phyloP scores from a whole-genome alignment of 768 basidiomycete genomes.

The Termitomyces sp. region DNA sequence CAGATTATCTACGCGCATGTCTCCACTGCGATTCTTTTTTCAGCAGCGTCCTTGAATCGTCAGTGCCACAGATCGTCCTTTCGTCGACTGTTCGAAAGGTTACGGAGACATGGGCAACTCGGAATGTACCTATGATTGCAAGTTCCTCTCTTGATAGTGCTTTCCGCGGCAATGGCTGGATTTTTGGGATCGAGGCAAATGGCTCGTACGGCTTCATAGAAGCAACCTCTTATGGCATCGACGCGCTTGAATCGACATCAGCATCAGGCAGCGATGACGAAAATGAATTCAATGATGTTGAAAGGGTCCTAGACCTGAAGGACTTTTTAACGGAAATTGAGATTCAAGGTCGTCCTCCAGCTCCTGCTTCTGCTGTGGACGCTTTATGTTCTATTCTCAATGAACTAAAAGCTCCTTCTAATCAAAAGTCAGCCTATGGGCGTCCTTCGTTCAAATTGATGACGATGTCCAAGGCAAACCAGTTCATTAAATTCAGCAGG shows the following conservation, averaged over 20 bases:
- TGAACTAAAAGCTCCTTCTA: not conserved
- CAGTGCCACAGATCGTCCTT: too few relatives aligned
- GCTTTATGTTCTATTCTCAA: constrained; percentile 10
- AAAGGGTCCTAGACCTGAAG: constrained; percentile 4
- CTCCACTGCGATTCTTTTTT: too few relatives aligned
- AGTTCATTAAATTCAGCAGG: not conserved
- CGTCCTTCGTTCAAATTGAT: not conserved
- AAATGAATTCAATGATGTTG: not conserved
- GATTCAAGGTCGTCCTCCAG: constrained; percentile 16
- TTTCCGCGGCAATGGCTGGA: constrained; percentile 12
- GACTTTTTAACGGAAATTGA: constrained; percentile 18
- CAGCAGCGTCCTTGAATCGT: too few relatives aligned
- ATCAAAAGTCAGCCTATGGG: not conserved
- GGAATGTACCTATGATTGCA: constrained; percentile 13
- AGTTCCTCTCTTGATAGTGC: not conserved
- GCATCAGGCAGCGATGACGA: not conserved
- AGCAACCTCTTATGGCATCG: not conserved
- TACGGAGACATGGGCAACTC: too few relatives aligned
- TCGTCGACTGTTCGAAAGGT: too few relatives aligned
- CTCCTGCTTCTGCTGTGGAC: constrained; percentile 12
- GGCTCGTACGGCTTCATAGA: not conserved
- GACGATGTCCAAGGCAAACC: not conserved
- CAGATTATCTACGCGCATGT: too few relatives aligned
- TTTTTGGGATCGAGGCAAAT: constrained; percentile 5
- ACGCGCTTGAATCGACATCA: not conserved